Evolutionary conservation across 2,329 filamentous ascomycete genomes (phyloP).

Genomic region (Aspergillus japonicus): DNA sequence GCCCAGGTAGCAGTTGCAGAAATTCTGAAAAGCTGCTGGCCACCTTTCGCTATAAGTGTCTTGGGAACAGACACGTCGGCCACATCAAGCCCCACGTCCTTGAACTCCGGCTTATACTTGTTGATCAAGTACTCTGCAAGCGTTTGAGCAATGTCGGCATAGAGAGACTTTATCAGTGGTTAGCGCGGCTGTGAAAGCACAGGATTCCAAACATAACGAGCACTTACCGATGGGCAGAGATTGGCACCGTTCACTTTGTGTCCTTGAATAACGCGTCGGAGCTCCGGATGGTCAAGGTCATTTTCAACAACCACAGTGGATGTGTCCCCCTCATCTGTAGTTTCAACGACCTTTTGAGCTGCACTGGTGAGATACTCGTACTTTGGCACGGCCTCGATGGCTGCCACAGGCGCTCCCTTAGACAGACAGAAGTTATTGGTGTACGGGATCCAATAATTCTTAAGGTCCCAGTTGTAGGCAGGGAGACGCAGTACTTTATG

Average conservation of each 20-base stretch:
- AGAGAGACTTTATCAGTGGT: conserved; percentile 29
- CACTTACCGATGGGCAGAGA: conserved; percentile 36
- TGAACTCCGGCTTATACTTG: conserved; percentile 35
- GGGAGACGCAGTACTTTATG: conserved; percentile 38
- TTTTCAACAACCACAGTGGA: conserved; percentile 38
- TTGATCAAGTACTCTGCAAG: conserved; percentile 34
- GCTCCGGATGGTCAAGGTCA: conserved; percentile 34
- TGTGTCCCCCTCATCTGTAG: conserved; percentile 21
- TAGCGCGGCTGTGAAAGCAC: no score
- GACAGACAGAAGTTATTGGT: conserved; percentile 36
- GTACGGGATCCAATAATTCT: conserved; percentile 43
- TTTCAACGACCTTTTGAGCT: conserved; percentile 33
- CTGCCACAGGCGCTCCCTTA: conserved; percentile 31
- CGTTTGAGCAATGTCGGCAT: conserved; percentile 40
- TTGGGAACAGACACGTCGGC: conserved; percentile 37
- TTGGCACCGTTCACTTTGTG: conserved; percentile 39
- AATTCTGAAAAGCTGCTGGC: conserved; percentile 38
- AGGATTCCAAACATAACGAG: not conserved
- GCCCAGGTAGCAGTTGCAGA: conserved; percentile 39
- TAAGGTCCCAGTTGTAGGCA: conserved; percentile 41
- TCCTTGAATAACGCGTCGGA: conserved; percentile 36
- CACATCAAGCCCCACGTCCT: conserved; percentile 33
- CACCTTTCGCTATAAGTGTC: conserved; percentile 58
- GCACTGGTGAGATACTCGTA: conserved; percentile 29
- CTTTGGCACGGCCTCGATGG: conserved; percentile 17